Base-by-base conservation (phyloP, 495 filamentous ascomycete species). In the Viridothelium virens region DNA sequence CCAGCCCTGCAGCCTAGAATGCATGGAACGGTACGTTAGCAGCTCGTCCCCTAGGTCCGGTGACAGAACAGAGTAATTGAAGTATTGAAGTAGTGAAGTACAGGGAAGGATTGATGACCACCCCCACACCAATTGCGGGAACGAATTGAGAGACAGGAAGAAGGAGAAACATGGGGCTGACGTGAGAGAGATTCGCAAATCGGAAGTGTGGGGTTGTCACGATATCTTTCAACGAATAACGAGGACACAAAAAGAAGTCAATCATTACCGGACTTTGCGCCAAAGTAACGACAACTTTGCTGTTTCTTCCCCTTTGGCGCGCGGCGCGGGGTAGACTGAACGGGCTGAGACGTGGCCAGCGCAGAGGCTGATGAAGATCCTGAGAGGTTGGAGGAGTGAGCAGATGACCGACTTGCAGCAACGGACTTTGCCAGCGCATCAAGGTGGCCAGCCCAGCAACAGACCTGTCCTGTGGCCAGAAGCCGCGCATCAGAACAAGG, bases 1-100 rank as follows among this genome's bases (percentile, higher is more conserved):
- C 74, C 74, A 44, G 75, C 72, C 69, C 72, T 66, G 63, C 75
- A 76, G 2, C 73, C 74, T 74, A 69, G 62, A 50, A 34, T 33
- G 18, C 53, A 59, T 59, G 33, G 53, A 18, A 3, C 53, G 7
- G 9, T 9, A 36, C 14, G 53, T 59, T 59, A 59, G 53, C 53
- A 10, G 7, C 31, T 7, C 3, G 6, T 59, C 25, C 18, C 53
- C 53, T 7, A 36, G 25, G 31, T 59, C 53, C 53, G 53, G 53
- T 59, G 53, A 59, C 53, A 59, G 25, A 25, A 25, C 25, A 25
- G 25, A 25, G 25, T 25, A 25, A 25, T 25, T 25, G 25, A 25
- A 25, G 25, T 25, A 25, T 25, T 25, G 25, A 25, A 25, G 25
- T 25, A 25, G 25, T 25, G 25, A 59, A n/a, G 53, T 59, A 36